Conservation (phyloP, 805 yeast species). For the Saturnispora galanensis region DNA sequence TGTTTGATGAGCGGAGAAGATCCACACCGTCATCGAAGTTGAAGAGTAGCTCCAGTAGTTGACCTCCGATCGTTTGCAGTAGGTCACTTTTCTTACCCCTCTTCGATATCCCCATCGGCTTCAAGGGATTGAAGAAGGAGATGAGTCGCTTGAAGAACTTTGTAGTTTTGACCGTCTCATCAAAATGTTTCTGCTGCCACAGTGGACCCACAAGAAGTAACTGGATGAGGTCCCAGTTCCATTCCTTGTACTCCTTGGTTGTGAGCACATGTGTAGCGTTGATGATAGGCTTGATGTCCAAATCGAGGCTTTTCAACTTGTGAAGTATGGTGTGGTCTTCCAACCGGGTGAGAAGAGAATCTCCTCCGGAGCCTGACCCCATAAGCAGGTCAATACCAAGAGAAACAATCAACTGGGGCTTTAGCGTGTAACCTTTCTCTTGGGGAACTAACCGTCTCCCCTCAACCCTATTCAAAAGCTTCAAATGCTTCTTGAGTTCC, state of each 20-base stretch:
- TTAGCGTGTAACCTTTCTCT: not conserved
- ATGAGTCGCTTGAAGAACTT: constrained; percentile 77
- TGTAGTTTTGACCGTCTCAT: constrained; percentile 68
- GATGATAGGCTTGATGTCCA: constrained; percentile 55
- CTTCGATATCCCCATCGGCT: constrained; percentile 61
- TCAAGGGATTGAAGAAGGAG: constrained; percentile 87
- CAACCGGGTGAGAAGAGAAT: not conserved
- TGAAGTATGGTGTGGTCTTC: not conserved
- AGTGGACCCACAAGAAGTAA: constrained; percentile 79
- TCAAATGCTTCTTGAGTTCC: constrained; percentile 20
- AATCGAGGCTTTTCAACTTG: constrained; percentile 28
- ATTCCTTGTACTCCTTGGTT: constrained; percentile 67
- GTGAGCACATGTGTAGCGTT: constrained; percentile 60
- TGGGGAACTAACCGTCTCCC: not conserved
- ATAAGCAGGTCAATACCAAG: not conserved
- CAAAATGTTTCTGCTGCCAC: constrained; percentile 59
- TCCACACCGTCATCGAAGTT: not conserved
- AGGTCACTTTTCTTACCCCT: constrained; percentile 49
- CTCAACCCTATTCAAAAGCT: constrained; percentile 5
- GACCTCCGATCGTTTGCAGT: constrained; percentile 28
- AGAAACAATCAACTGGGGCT: not conserved
- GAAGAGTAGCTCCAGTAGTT: not conserved
- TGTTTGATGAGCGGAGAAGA: not conserved
- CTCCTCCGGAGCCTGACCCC: not conserved
- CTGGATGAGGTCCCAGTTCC: constrained; percentile 78